Conservation (phyloP, 176 grass and related monocot genomes). For the Oryza brachyantha region DNA sequence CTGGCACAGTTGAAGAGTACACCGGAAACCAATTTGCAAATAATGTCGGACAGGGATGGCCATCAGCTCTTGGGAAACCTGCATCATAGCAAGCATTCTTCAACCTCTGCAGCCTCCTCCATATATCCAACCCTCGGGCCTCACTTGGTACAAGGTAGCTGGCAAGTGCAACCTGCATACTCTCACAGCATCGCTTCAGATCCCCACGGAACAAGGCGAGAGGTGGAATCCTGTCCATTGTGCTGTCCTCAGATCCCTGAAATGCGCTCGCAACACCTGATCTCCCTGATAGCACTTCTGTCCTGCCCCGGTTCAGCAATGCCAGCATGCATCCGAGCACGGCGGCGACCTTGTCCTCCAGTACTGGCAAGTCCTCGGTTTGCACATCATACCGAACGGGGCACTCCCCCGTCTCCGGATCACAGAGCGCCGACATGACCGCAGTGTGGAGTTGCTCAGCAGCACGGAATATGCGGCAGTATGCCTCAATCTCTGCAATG, state of each 20-base stretch:
- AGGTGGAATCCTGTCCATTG: conserved; percentile 66
- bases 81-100: conserved; percentile 88
- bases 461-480: conserved; percentile 89
- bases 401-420: conserved; percentile 88
- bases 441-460: conserved; percentile 73
- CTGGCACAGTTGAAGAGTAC: conserved; percentile 43
- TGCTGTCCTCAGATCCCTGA: conserved; percentile 41
- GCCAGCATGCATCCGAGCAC: conserved; percentile 87
- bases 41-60: conserved; percentile 74
- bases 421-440: conserved; percentile 85
- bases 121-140: conserved; percentile 48
- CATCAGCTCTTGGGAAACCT: conserved; percentile 76
- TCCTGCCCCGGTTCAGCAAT: conserved; percentile 60
- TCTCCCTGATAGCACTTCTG: conserved; percentile 79
- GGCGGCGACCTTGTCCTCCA: conserved; percentile 87
- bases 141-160: conserved; percentile 53
- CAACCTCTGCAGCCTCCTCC: conserved; percentile 79
- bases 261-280: conserved; percentile 40
- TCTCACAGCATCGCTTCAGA: conserved; percentile 93
- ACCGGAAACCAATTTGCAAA: conserved; percentile 95
- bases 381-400: conserved; percentile 58
- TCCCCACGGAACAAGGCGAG: conserved; percentile 83
- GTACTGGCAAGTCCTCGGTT: conserved; percentile 56
- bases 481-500: conserved; percentile 89
- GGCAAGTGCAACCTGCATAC: conserved; percentile 79